Evolutionary conservation across 108 stramenopile genomes (phyloP).

Genomic region (Discostella pseudostelligera): DNA sequence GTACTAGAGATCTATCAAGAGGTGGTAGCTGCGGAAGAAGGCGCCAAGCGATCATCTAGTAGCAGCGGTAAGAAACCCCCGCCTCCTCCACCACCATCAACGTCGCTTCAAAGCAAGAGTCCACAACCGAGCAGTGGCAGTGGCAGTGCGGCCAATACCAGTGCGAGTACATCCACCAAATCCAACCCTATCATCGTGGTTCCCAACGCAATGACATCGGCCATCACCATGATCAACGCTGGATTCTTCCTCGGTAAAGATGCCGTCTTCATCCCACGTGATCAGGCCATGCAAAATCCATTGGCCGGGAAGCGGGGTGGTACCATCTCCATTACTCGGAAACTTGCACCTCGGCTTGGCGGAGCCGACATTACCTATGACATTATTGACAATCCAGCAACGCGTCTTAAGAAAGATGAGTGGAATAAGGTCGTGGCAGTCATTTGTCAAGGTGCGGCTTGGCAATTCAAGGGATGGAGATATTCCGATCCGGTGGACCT

Average conservation of each 20-base stretch:
- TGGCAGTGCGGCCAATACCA: conserved; percentile 4
- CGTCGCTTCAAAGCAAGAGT: conserved; percentile 10
- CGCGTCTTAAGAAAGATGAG: conserved; percentile 63
- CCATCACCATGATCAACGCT: conserved; percentile 88
- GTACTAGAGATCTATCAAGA: conserved; percentile 76
- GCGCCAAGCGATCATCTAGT: conserved; percentile 25
- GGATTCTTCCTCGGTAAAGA: conserved; percentile 86
- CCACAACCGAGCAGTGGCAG: conserved; percentile 2
- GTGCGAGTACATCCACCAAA: conserved; percentile 8
- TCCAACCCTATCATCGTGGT: conserved; percentile 91
- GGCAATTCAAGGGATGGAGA: conserved; percentile 98
- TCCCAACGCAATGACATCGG: conserved; percentile 89
- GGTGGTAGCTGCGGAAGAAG: conserved; percentile 50
- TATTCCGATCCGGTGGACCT: conserved; percentile 82
- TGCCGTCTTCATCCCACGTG: conserved; percentile 63
- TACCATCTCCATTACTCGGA: conserved; percentile 48
- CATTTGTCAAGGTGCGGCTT: conserved; percentile 84
- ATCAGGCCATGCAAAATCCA: conserved; percentile 56
- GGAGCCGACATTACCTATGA: conserved; percentile 79
- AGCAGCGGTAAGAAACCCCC: conserved; percentile 22
- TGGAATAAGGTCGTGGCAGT: conserved; percentile 96
- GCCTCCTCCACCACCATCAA: conserved; percentile 23
- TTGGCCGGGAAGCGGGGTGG: conserved; percentile 52
- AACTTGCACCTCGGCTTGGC: conserved; percentile 52
- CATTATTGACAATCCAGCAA: conserved; percentile 87